Evolutionary conservation across 2,329 filamentous ascomycete genomes (phyloP).

Genomic region (Nannizzia gypsea): DNA sequence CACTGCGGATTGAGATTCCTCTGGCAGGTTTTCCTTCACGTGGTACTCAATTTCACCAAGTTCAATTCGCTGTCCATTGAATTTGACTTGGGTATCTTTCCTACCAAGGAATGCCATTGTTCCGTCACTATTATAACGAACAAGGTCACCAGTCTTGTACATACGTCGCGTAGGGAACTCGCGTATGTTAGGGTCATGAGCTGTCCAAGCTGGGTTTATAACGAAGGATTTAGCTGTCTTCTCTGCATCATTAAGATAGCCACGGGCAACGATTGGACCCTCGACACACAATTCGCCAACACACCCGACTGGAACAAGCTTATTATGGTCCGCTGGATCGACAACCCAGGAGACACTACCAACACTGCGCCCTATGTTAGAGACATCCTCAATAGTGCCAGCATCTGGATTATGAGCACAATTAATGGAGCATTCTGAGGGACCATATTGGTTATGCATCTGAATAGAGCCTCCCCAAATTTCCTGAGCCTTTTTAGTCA

Average conservation of each 20-base stretch:
- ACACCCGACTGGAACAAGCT: constrained; percentile 23
- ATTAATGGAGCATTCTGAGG: constrained; percentile 15
- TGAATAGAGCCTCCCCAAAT: constrained; percentile 12
- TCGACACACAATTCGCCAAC: constrained; percentile 31
- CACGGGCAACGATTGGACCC: constrained; percentile 26
- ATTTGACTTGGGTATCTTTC: constrained; percentile 83
- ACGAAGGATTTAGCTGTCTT: constrained; percentile 15
- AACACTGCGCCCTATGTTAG: constrained; percentile 12
- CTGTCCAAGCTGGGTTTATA: constrained; percentile 10
- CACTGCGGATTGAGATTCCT: constrained; percentile 46
- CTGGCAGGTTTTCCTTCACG: constrained; percentile 53
- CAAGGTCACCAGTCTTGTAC: constrained; percentile 83
- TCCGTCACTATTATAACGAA: constrained; percentile 57
- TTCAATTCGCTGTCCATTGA: constrained; percentile 90
- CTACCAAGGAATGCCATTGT: constrained; percentile 70
- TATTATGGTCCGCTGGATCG: constrained; percentile 28
- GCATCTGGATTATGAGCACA: constrained; percentile 12
- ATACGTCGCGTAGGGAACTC: constrained; percentile 8
- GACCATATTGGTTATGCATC: constrained; percentile 16
- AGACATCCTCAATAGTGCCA: constrained; percentile 9
- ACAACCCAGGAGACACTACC: constrained; percentile 28
- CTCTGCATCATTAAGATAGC: constrained; percentile 20
- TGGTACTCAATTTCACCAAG: constrained; percentile 85
- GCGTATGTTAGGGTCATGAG: constrained; percentile 5
- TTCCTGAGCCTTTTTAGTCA: constrained; percentile 18